phyloP scores from a whole-genome alignment of 768 basidiomycete species.

The Hygrocybe punicea region DNA sequence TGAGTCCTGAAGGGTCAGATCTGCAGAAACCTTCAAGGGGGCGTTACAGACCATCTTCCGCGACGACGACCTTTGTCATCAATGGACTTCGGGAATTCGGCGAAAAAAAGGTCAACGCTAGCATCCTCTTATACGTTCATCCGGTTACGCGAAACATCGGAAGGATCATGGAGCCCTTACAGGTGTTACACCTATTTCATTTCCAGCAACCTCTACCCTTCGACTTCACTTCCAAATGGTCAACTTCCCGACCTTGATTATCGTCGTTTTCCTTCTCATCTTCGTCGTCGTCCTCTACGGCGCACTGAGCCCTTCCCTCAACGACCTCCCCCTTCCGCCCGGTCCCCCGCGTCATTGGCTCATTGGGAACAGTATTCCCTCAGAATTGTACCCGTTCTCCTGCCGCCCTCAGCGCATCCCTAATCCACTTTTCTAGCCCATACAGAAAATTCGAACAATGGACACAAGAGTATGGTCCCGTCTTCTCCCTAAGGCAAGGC shows the following conservation, averaged over 20 bases:
- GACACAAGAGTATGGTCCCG: slow-evolving; percentile 58
- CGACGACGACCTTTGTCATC: too few relatives aligned
- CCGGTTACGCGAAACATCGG: neutral
- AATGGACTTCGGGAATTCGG: too few relatives aligned
- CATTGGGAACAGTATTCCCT: slow-evolving; percentile 41
- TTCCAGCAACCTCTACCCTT: neutral
- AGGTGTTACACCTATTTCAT: neutral
- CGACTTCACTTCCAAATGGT: neutral
- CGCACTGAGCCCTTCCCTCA: neutral
- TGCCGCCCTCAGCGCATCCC: neutral
- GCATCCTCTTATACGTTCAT: too few relatives aligned
- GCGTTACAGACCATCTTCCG: too few relatives aligned
- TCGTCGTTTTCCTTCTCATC: neutral
- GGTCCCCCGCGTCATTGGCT: slow-evolving; percentile 43
- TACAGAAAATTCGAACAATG: slow-evolving; percentile 57
- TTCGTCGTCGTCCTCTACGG: neutral
- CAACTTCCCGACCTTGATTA: neutral
- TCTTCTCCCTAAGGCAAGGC: slow-evolving; percentile 56
- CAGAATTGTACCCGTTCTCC: slow-evolving; percentile 38
- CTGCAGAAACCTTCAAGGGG: too few relatives aligned
- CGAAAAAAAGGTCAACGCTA: too few relatives aligned
- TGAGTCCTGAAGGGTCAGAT: too few relatives aligned
- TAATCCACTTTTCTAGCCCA: slow-evolving; percentile 27
- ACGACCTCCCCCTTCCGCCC: slow-evolving; percentile 37
- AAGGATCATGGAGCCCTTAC: neutral